These are phyloP conservation scores for Cymbopogon citratus DNA, from an alignment of 176 grass and related monocot species.

Conservation along the genomic window DNA sequence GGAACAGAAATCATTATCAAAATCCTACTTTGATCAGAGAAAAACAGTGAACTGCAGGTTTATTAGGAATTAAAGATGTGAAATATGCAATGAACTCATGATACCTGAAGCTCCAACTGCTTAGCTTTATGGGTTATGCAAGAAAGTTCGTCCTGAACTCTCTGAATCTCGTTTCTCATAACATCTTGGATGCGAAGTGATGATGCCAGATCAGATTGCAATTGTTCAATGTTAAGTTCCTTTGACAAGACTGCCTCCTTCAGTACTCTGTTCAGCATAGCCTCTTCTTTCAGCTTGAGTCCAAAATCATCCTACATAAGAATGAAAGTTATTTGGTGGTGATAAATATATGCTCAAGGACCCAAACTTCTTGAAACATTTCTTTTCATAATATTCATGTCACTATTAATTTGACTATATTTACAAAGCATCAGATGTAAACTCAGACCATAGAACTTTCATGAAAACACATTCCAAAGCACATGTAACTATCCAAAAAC, in stretches of 20 bases:
- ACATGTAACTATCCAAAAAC: background rate
- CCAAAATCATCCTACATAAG: conserved; percentile 63
- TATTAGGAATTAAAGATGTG: background rate
- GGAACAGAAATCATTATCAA: background rate
- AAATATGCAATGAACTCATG: background rate
- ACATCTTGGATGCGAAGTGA: conserved; percentile 57
- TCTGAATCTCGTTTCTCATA: conserved; percentile 70
- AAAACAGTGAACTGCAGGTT: background rate
- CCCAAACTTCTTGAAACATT: too few species aligned
- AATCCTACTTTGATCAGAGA: background rate
- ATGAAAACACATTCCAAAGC: background rate
- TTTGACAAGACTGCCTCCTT: conserved; percentile 69
- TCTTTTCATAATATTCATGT: background rate
- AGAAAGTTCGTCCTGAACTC: conserved; percentile 73
- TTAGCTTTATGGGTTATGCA: conserved; percentile 67
- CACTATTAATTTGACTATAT: background rate
- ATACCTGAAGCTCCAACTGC: conserved; percentile 72
- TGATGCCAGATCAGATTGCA: conserved; percentile 63
- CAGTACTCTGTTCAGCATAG: conserved; percentile 65
- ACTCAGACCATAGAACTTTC: background rate
- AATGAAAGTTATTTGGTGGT: too few species aligned
- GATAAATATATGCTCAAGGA: too few species aligned
- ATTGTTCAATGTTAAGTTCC: conserved; percentile 52
- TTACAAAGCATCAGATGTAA: background rate
- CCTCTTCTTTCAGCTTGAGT: conserved; percentile 68